Percentiles rank a stretch among this genome's conserved stretches.
phyloP scores from a whole-genome alignment of 2,329 filamentous ascomycete species.

The Hypoxylon sp. region DNA sequence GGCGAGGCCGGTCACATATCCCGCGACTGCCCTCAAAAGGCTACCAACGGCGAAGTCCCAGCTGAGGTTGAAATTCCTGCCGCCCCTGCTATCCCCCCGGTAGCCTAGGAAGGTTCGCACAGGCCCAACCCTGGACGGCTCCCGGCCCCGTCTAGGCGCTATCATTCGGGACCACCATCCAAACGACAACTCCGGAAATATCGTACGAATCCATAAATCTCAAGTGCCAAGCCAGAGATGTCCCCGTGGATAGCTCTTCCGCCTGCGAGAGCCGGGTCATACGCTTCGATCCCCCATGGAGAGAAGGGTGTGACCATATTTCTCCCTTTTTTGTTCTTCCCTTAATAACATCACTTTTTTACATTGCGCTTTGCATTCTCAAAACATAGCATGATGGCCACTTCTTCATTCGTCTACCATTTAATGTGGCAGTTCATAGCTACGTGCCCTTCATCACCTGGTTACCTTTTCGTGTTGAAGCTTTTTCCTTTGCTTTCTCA shows the following conservation, averaged over 20 bases:
- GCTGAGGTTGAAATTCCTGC: conserved; percentile 42
- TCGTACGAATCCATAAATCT: too few species aligned
- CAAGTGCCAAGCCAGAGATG: not conserved
- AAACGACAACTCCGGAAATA: conserved; percentile 1
- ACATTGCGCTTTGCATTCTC: conserved; percentile 27
- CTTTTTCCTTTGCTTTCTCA: conserved; percentile 3
- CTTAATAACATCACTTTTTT: conserved; percentile 26
- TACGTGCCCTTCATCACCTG: conserved; percentile 13
- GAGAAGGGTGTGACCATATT: conserved; percentile 10
- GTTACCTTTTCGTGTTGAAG: too few species aligned
- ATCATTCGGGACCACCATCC: conserved; percentile 9
- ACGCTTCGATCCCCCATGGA: conserved; percentile 3
- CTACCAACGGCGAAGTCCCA: conserved; percentile 57
- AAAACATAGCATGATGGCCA: conserved; percentile 31
- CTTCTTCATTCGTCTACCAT: conserved; percentile 16
- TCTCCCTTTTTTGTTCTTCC: conserved; percentile 2
- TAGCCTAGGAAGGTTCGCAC: too few species aligned
- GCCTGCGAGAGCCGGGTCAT: conserved; percentile 8
- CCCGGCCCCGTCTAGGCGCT: too few species aligned
- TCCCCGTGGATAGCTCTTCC: too few species aligned
- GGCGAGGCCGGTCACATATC: conserved; percentile 96
- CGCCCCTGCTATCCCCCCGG: conserved; percentile 42
- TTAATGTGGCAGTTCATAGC: conserved; percentile 9
- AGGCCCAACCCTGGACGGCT: too few species aligned
- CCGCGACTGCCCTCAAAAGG: conserved; percentile 87